Evolutionary conservation across 2,329 filamentous ascomycete genomes (phyloP).

Genomic region (Parastagonospora avenae): DNA sequence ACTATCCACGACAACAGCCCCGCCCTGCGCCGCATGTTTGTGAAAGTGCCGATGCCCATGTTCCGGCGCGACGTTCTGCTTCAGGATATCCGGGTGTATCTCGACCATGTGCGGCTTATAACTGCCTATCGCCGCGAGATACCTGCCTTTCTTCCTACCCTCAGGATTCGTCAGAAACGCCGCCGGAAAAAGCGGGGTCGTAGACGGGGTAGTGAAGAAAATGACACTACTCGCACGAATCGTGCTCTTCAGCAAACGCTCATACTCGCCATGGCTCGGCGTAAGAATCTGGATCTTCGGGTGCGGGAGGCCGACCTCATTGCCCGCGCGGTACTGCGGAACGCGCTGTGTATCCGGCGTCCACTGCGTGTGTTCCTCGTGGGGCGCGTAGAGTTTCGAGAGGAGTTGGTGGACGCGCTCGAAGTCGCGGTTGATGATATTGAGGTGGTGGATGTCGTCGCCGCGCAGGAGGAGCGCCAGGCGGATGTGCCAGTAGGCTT

Average conservation of each 20-base stretch:
- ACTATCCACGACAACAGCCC: conserved; percentile 68
- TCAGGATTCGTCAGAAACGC: conserved; percentile 73
- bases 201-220: conserved; percentile 85
- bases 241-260: conserved; percentile 70
- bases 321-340: conserved; percentile 17
- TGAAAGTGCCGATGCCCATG: conserved; percentile 66
- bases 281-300: conserved; percentile 72
- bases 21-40: conserved; percentile 64
- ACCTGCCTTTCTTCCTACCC: conserved; percentile 70
- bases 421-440: conserved; percentile 80
- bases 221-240: conserved; percentile 77
- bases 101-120: conserved; percentile 79
- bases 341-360: conserved; percentile 12
- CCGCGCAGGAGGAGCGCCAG: conserved; percentile 76
- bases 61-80: conserved; percentile 63
- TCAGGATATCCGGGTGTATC: conserved; percentile 76
- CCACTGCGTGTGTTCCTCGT: conserved; percentile 35
- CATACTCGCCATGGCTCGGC: conserved; percentile 71
- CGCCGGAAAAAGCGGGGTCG: conserved; percentile 74
- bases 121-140: conserved; percentile 75
- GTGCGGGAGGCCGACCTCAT: conserved; percentile 24
- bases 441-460: conserved; percentile 74
- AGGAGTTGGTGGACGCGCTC: conserved; percentile 61
- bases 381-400: conserved; percentile 59
- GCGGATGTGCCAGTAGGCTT: conserved; percentile 94